phyloP scores from a whole-genome alignment of 345 rosid species.

The Pelargonium nanum region DNA sequence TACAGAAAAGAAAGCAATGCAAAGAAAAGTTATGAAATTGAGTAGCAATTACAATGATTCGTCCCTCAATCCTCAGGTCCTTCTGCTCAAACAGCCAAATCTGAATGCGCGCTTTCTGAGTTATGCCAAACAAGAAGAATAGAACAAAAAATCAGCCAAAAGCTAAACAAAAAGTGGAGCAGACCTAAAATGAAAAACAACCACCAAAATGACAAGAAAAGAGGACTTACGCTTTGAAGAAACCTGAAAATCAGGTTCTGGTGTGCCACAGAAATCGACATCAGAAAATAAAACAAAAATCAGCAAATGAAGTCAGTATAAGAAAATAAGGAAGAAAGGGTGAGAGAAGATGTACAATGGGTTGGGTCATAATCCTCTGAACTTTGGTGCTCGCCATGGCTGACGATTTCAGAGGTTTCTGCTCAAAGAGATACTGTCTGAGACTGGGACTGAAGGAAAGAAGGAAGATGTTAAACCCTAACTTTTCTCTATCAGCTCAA shows the following conservation, averaged over 20 bases:
- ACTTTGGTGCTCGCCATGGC: constrained; percentile 54
- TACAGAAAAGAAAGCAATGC: not conserved
- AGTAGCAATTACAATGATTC: constrained; percentile 38
- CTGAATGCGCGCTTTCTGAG: constrained; percentile 91
- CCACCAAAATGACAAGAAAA: not conserved
- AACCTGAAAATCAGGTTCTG: constrained; percentile 96
- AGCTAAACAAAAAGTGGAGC: not conserved
- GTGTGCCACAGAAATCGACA: not conserved
- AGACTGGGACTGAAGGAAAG: not conserved
- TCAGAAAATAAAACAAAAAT: not conserved
- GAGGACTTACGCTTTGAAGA: constrained; percentile 71
- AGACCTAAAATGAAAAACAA: not conserved
- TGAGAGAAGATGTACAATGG: constrained; percentile 26
- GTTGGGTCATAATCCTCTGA: constrained; percentile 52
- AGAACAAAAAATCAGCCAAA: constrained; percentile 3
- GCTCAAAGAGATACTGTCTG: not conserved
- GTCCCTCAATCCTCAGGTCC: constrained; percentile 83
- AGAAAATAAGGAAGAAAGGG: not conserved
- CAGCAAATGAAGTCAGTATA: not conserved
- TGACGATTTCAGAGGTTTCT: not conserved
- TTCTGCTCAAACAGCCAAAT: constrained; percentile 98
- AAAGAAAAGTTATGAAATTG: constrained; percentile 4
- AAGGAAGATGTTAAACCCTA: constrained; percentile 8
- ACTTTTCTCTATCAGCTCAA: not conserved
- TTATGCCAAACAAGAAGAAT: not conserved